A percentile compares a stretch with the other conserved stretches of the same genome.
Evolutionary conservation across 2,329 filamentous ascomycete genomes (phyloP).

Genomic region (Ophiostoma australiae): DNA sequence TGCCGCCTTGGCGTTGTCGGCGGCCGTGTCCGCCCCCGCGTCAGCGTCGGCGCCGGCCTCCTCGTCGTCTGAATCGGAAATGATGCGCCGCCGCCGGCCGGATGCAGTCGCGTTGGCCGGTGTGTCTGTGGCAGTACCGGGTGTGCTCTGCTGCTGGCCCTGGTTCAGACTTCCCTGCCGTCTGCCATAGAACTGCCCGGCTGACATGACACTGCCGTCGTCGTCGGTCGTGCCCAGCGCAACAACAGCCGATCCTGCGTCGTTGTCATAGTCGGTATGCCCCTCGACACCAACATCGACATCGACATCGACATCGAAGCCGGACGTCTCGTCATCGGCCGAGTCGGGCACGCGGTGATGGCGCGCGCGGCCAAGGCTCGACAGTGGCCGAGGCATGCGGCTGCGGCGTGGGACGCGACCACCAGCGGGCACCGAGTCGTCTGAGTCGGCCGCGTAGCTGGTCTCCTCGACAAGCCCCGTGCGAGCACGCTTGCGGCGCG

Average conservation of each 20-base stretch:
- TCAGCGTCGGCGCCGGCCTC: background rate
- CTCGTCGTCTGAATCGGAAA: conserved; percentile 24
- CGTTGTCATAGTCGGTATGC: background rate
- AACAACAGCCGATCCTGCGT: conserved; percentile 15
- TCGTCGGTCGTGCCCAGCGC: conserved; percentile 19
- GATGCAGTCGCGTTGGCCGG: background rate
- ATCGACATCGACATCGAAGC: background rate
- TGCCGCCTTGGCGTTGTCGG: background rate
- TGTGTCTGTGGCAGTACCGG: background rate
- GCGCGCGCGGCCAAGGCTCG: background rate
- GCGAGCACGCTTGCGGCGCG: conserved; percentile 21
- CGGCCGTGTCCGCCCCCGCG: background rate
- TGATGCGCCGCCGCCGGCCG: conserved; percentile 8
- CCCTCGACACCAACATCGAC: background rate
- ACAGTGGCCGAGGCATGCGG: background rate
- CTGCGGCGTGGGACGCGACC: background rate
- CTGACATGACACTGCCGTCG: conserved; percentile 19
- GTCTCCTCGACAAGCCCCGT: background rate
- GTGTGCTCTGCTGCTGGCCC: background rate
- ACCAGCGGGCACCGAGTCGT: background rate
- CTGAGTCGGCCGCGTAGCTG: background rate
- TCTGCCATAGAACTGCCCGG: conserved; percentile 18
- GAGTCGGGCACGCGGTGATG: conserved; percentile 4
- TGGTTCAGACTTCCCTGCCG: background rate
- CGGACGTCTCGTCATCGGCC: background rate